Percentiles rank a stretch among this genome's conserved stretches.
Conservation (phyloP, 1,139 yeast species). For the Lodderomyces oxycetoniae region DNA sequence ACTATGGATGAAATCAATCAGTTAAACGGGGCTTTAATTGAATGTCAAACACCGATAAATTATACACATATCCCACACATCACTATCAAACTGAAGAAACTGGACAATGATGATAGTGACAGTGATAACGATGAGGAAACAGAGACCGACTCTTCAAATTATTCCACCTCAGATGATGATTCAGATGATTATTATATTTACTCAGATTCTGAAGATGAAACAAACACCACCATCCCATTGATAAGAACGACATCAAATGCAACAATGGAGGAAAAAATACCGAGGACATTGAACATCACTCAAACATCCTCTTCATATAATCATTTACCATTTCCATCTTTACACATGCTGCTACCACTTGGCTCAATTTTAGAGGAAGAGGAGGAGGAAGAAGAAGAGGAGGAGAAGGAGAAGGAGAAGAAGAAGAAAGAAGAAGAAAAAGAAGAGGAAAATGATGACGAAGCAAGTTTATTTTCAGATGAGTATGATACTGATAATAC, state of each 20-base stretch:
- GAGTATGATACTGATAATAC: not conserved
- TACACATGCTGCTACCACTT: slow-evolving; percentile 15
- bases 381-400: slow-evolving; percentile 24
- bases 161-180: slow-evolving; percentile 16
- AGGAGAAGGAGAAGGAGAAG: slow-evolving; percentile 15
- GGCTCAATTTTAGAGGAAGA: slow-evolving; percentile 25
- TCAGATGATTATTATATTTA: slow-evolving; percentile 30
- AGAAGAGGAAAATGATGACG: slow-evolving; percentile 12
- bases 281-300: slow-evolving; percentile 2
- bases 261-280: not conserved
- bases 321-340: slow-evolving; percentile 23
- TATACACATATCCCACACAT: slow-evolving; percentile 3
- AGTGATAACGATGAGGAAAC: slow-evolving; percentile 4
- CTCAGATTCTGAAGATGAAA: slow-evolving; percentile 19
- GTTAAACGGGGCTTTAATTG: slow-evolving; percentile 4
- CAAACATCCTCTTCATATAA: slow-evolving; percentile 14
- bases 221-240: not conserved
- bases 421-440: not conserved
- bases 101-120: slow-evolving; percentile 6
- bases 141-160: not conserved
- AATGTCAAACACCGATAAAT: not conserved
- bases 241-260: not conserved
- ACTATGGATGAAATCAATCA: slow-evolving; percentile 5
- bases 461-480: slow-evolving; percentile 1
- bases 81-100: too few relatives aligned